These are phyloP conservation scores for Colletotrichum limetticola DNA, from an alignment of 2,329 filamentous ascomycete species.

Conservation along the genomic window DNA sequence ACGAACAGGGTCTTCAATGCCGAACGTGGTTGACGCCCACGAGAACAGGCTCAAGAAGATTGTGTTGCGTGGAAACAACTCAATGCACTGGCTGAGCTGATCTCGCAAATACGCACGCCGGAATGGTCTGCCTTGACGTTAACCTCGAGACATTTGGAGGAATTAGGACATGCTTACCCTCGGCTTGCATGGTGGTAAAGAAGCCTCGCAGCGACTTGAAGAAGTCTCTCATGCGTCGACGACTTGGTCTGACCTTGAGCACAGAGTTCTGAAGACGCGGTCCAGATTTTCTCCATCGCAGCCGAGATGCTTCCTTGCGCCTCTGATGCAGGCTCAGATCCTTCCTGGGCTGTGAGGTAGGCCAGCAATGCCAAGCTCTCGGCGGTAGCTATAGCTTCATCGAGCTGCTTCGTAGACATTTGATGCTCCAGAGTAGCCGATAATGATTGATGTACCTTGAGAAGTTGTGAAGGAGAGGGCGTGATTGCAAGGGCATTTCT, in stretches of 20 bases:
- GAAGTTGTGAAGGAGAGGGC: constrained; percentile 50
- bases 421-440: constrained; percentile 64
- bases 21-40: constrained; percentile 78
- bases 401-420: constrained; percentile 59
- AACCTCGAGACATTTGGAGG: constrained; percentile 25
- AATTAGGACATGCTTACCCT: constrained; percentile 52
- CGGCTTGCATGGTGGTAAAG: constrained; percentile 73
- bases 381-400: constrained; percentile 64
- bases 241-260: constrained; percentile 46
- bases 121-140: constrained; percentile 62
- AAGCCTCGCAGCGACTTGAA: constrained; percentile 75
- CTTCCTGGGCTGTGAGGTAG: constrained; percentile 66
- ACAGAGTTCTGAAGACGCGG: constrained; percentile 55
- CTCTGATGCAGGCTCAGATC: constrained; percentile 54
- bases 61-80: constrained; percentile 78
- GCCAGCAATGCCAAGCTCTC: constrained; percentile 73
- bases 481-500: constrained; percentile 35
- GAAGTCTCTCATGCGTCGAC: constrained; percentile 68
- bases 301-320: constrained; percentile 66
- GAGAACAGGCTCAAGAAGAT: constrained; percentile 78
- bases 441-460: constrained; percentile 67
- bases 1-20: constrained; percentile 82
- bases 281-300: constrained; percentile 54
- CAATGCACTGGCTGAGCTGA: constrained; percentile 69
- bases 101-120: constrained; percentile 73